These are phyloP conservation scores for Candida nemodendra DNA, from an alignment of 805 yeast genomes.

Conservation along the genomic window DNA sequence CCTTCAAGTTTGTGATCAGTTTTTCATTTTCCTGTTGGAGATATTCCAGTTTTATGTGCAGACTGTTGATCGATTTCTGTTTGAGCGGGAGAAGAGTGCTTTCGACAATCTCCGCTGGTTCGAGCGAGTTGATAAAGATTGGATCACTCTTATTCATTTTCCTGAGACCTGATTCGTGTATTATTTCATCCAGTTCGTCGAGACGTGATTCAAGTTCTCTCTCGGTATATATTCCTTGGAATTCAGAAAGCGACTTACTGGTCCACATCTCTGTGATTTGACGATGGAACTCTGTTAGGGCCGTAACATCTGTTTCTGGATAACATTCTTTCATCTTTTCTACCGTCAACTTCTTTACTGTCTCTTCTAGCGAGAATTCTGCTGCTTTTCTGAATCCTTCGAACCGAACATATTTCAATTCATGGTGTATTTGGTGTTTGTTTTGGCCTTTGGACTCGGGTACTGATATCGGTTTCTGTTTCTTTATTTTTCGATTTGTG, in stretches of 20 bases:
- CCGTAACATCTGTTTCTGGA: constrained; percentile 42
- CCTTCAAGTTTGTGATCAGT: constrained; percentile 12
- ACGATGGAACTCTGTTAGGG: constrained; percentile 42
- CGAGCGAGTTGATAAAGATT: constrained; percentile 16
- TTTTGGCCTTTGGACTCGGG: constrained; percentile 6
- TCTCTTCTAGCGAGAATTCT: constrained; percentile 38
- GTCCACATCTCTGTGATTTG: constrained; percentile 48
- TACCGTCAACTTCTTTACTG: constrained; percentile 42
- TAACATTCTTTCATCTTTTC: constrained; percentile 46
- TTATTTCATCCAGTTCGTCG: constrained; percentile 47
- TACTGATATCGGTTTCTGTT: constrained; percentile 1
- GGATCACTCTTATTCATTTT: constrained; percentile 12
- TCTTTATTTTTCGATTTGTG: not conserved
- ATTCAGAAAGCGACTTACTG: constrained; percentile 42
- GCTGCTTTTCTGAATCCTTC: constrained; percentile 34
- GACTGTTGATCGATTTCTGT: constrained; percentile 12
- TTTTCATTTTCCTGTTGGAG: constrained; percentile 15
- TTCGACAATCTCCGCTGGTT: constrained; percentile 25
- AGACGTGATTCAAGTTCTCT: constrained; percentile 42
- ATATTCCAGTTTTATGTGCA: constrained; percentile 14
- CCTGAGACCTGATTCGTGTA: constrained; percentile 36
- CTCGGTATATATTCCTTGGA: constrained; percentile 46
- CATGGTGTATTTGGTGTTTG: not conserved
- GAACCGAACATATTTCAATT: constrained; percentile 27
- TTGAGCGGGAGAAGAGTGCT: constrained; percentile 15